Conservation (phyloP, 495 filamentous ascomycete genomes). For the Aspergillus conjunctus region DNA sequence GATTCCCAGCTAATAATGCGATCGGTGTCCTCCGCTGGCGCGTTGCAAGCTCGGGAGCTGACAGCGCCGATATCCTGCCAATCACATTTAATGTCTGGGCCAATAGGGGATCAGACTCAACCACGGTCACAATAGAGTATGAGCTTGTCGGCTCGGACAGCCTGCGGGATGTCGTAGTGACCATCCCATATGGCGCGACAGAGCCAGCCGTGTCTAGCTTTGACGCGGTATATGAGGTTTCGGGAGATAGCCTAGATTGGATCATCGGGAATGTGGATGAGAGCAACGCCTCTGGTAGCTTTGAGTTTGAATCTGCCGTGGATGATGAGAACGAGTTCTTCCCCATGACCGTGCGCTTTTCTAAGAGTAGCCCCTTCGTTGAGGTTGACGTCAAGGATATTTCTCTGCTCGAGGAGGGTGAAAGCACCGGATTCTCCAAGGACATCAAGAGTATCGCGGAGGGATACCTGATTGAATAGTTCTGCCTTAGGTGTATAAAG, state of each 20-base stretch:
- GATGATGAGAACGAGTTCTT: slow-evolving; percentile 91
- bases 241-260: slow-evolving; percentile 93
- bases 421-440: slow-evolving; percentile 84
- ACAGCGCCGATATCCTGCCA: slow-evolving; percentile 71
- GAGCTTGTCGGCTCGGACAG: slow-evolving; percentile 77
- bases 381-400: slow-evolving; percentile 84
- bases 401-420: slow-evolving; percentile 70
- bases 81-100: slow-evolving; percentile 97
- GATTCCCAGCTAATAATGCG: slow-evolving; percentile 88
- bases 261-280: slow-evolving; percentile 81
- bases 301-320: slow-evolving; percentile 88
- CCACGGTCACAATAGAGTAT: slow-evolving; percentile 88
- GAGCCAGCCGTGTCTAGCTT: slow-evolving; percentile 91
- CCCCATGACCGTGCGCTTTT: slow-evolving; percentile 91
- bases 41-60: slow-evolving; percentile 68
- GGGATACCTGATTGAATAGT: slow-evolving; percentile 76
- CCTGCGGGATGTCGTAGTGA: slow-evolving; percentile 80
- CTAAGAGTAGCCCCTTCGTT: slow-evolving; percentile 81
- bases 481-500: slow-evolving; percentile 41
- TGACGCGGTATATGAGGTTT: slow-evolving; percentile 91
- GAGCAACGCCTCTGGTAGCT: slow-evolving; percentile 76
- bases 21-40: slow-evolving; percentile 91
- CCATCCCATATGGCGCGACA: slow-evolving; percentile 78
- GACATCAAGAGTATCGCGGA: slow-evolving; percentile 86
- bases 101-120: slow-evolving; percentile 79